Evolutionary conservation across 176 grass and related monocot species (phyloP), one percentile per base, ranked within the genome.

Genomic region (Avena eriantha): DNA sequence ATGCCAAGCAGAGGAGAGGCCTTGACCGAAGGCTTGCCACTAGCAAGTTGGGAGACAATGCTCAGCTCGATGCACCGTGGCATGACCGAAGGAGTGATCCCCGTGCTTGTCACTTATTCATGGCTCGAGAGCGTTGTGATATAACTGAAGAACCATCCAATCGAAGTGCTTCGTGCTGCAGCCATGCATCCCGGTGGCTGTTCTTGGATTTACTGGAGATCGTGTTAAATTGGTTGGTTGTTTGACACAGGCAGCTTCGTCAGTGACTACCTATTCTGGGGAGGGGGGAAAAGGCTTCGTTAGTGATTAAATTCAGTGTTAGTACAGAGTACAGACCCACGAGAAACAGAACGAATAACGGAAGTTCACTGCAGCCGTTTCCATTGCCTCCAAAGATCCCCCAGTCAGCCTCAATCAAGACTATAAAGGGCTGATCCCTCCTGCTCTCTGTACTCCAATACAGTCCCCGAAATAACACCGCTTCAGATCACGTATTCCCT

Each of bases 391-490:
- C 63, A 66, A 35, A 35, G 34, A 35, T 35, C 2, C 34, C 34
- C 34, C 34, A 35, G 34, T 3, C 34, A 35, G 34, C 34, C 34
- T 35, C 34, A 35, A 66, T 50, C 46, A 12, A 65, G 14, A 26
- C 11, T 86, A 86, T 86, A 79, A 80, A 86, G 24, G 51, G 24
- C 24, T 58, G 7, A 1, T 23, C 36, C 5, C 74, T 76, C 71
- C 46, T 0, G 9, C 41, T 45, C 5, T 45, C 41, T 45, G 39
- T 7, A 2, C 24, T 39, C 15, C 7, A 76, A 85, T 56, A 47
- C 33, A 0, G 36, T 60, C 50, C 57, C 55, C 55, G 2, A 22
- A 19, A 11, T 5, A 69, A 83, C 17, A 47, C 58, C 47, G 43
- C 36, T 48, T 48, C 41, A 34, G 17, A 53, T 69, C 23, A 48